Evolutionary conservation across 73 alveolate genomes (phyloP).

Genomic region (Breviolum minutum): DNA sequence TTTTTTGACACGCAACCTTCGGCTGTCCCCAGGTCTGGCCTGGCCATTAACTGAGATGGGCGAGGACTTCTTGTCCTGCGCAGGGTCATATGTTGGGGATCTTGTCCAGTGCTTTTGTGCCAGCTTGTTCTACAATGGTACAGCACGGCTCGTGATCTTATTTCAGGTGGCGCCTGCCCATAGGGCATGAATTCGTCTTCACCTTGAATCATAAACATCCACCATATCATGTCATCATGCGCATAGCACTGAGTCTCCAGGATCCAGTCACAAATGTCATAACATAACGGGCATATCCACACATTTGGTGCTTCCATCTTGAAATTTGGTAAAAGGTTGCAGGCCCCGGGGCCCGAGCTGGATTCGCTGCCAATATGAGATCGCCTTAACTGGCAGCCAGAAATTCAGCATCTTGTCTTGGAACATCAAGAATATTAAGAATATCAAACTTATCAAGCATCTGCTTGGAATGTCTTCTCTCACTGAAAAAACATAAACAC

Average conservation of each 20-base stretch:
- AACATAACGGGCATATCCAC: too few relatives aligned
- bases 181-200: constrained; percentile 58
- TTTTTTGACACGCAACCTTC: neutral
- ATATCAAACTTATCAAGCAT: too few relatives aligned
- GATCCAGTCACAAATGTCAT: too few relatives aligned
- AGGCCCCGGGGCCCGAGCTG: neutral
- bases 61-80: constrained; percentile 46
- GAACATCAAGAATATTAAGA: too few relatives aligned
- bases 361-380: constrained; percentile 45
- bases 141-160: neutral
- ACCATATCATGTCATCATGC: neutral
- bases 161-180: constrained; percentile 40
- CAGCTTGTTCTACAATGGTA: neutral
- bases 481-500: too few relatives aligned
- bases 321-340: neutral
- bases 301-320: neutral
- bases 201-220: neutral
- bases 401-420: too few relatives aligned
- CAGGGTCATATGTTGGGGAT: neutral
- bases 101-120: too few relatives aligned
- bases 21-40: neutral
- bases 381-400: neutral
- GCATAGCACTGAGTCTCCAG: too few relatives aligned
- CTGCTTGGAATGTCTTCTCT: too few relatives aligned
- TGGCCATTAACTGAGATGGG: constrained; percentile 21